phyloP scores from a whole-genome alignment of 208 protist genomes.

The Leptomonas seymouri region DNA sequence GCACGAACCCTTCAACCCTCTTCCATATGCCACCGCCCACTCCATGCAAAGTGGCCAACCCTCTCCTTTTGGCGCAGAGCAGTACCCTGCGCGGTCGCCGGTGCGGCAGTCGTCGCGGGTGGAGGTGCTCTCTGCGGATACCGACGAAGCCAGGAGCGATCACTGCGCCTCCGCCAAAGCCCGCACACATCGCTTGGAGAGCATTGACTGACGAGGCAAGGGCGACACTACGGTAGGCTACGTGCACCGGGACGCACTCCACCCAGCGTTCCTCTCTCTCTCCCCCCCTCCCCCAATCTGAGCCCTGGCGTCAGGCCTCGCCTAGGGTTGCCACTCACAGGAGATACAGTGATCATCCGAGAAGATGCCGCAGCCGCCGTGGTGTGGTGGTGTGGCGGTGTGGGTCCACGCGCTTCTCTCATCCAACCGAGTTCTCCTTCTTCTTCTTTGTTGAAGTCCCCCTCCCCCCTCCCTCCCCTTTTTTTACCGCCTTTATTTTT shows the following conservation, averaged over 20 bases:
- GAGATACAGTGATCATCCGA: too few relatives aligned
- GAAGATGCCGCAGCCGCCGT: too few relatives aligned
- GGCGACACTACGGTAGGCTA: background rate
- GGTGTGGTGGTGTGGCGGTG: too few relatives aligned
- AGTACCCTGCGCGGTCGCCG: constrained; percentile 4
- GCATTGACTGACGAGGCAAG: constrained; percentile 8
- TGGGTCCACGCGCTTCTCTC: too few relatives aligned
- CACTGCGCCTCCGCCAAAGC: background rate
- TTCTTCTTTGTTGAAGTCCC: constrained; percentile 3
- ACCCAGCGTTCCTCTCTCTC: too few relatives aligned
- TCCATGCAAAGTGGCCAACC: background rate
- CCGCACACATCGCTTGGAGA: constrained; percentile 7
- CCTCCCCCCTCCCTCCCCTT: background rate
- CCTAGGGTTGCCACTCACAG: too few relatives aligned
- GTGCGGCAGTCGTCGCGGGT: constrained; percentile 34
- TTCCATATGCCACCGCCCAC: background rate
- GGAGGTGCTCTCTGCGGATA: constrained; percentile 30
- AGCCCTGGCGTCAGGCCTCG: too few relatives aligned
- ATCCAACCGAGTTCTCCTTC: too few relatives aligned
- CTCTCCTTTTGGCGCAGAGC: constrained; percentile 9
- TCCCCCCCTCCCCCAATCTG: too few relatives aligned
- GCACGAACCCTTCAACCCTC: constrained; percentile 5
- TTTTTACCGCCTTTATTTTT: constrained; percentile 2
- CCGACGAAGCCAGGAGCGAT: background rate
- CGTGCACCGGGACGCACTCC: too few relatives aligned